A percentile compares a stretch with the other conserved stretches of the same genome.
Conservation (phyloP, 2,329 filamentous ascomycete genomes). For the Drechmeria coniospora region DNA sequence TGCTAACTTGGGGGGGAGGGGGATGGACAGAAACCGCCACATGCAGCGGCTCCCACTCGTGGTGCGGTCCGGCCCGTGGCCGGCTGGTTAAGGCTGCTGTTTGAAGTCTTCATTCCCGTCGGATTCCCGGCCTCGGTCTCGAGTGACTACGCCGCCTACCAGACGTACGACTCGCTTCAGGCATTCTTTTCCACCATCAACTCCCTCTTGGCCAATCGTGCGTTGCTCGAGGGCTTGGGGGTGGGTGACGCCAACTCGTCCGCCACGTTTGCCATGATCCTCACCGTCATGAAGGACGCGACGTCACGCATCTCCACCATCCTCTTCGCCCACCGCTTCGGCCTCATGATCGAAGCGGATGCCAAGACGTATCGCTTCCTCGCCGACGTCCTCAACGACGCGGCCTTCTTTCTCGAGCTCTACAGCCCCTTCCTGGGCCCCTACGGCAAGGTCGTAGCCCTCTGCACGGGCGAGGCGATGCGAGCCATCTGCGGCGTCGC, state of each 20-base stretch:
- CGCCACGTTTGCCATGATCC: slow-evolving; percentile 64
- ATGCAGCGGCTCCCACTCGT: not conserved
- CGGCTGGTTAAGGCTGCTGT: slow-evolving; percentile 27
- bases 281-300: slow-evolving; percentile 70
- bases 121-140: slow-evolving; percentile 84
- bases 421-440: slow-evolving; percentile 57
- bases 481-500: slow-evolving; percentile 71
- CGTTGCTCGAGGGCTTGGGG: slow-evolving; percentile 65
- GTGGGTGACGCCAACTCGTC: slow-evolving; percentile 69
- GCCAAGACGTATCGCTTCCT: slow-evolving; percentile 81
- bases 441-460: slow-evolving; percentile 30
- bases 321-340: slow-evolving; percentile 67
- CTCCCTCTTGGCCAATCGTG: slow-evolving; percentile 63
- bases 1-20: not conserved
- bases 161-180: slow-evolving; percentile 59
- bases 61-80: slow-evolving; percentile 9
- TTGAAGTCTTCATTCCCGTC: slow-evolving; percentile 65
- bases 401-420: slow-evolving; percentile 73
- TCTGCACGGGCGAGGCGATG: slow-evolving; percentile 34
- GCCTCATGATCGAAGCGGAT: slow-evolving; percentile 72
- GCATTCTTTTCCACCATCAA: slow-evolving; percentile 75
- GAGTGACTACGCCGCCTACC: slow-evolving; percentile 65
- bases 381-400: slow-evolving; percentile 79
- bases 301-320: slow-evolving; percentile 75
- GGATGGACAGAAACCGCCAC: not conserved